Evolutionary conservation across 371 early-diverging fungal species (phyloP), one percentile per base, ranked within the genome.

Genomic region (Mucor racemosus): DNA sequence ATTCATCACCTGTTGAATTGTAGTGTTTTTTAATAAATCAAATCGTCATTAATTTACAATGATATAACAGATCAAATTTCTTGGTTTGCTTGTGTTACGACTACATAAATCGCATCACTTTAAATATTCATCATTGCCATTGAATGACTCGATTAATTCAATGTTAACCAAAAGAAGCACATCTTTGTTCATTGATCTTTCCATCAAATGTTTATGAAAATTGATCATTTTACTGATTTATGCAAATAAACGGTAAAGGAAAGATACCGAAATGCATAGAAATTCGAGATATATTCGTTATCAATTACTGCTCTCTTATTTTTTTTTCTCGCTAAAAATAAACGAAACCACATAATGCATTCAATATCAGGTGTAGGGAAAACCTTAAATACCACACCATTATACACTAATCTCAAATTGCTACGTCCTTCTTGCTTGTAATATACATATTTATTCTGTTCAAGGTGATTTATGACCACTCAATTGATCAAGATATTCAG

Each of bases 401-500:
- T 26, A 26, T 26, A 26, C 26, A 26, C 26, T 26, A 26, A 26
- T 26, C 26, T 26, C 26, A 26, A 26, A 26, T 26, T 26, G 26
- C 1, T 26, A 26, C 26, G 3, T 1, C 26, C 3, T 3, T 26
- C 3, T 26, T 26, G 26, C 26, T 26, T 26, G 3, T 3, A 26
- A 26, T 26, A 26, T 14, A 42, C 41, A 41, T 46, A 17, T 48
- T 9, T n/a, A 48, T 50, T 50, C 11, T 53, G 13, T 26, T 3
- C 5, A 4, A 26, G 53, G 21, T 13, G 31, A 26, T 53, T 65
- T 67, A 14, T 48, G 50, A 15, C 72, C 72, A 66, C 79, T 79
- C 38, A 79, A 62, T 38, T 64, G 69, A 58, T 72, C 68, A 19
- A 79, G 75, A 46, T 86, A 86, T 17, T 86, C 82, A 1, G 50